Base-by-base conservation (phyloP, 225 moss, liverwort and hornwort genomes). In the Sphagnum contortum region DNA sequence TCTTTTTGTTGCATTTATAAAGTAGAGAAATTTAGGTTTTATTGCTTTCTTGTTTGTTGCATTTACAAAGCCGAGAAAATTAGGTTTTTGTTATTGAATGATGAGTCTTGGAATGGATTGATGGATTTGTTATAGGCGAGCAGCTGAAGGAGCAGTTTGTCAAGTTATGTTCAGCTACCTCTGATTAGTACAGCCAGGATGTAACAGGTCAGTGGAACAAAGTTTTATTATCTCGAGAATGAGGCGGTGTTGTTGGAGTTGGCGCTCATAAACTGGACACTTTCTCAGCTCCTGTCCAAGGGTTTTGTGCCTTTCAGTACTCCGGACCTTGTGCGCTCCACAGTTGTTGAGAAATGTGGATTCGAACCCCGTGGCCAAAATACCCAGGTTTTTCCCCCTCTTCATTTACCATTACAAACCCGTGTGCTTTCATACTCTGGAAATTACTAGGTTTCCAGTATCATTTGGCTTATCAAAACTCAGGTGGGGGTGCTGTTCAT, bases 151-250 rank as follows among this genome's bases (percentile, higher is more conserved):
- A 92, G 64, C 90, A 88, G 68, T 29, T 29, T 29, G 29, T 29
- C 29, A 29, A 29, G 29, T 29, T 29, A 29, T 29, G 29, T 29
- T 29, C 29, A 29, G 29, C 29, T 29, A 29, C 29, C 29, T 29
- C 29, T 29, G 29, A 29, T 29, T 1, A 29, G 29, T 29, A 29
- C 29, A 29, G 29, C 29, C 29, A 29, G 29, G 29, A 29, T 29
- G 29, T 29, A 29, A 29, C 29, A 29, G 29, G 29, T 29, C 29
- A 29, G 79, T 70, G 96, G 96, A 48, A 92, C 73, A 67, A 98
- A 98, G 70, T 98, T 98, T 68, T 98, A 98, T 67, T 98, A 91
- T 72, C 78, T 98, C 70, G 93, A 93, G 77, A 98, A 98, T 60
- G 96, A 98, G 80, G 96, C 88, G 46, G 92, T 98, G 57, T 88